Evolutionary conservation across 108 stramenopile species (phyloP).

Genomic region (Cyclotella choctawhatcheeana): DNA sequence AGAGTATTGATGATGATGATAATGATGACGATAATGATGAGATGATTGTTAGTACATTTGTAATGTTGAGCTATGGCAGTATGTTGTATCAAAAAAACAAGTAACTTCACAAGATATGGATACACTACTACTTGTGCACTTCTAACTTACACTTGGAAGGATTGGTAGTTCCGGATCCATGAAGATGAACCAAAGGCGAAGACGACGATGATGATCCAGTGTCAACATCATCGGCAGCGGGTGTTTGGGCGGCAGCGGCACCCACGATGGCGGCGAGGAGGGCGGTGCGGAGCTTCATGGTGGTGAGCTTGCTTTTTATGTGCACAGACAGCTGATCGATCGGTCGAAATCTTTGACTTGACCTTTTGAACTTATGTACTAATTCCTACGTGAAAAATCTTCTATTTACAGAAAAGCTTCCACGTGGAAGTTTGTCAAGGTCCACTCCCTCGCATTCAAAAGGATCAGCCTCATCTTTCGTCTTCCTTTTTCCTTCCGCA

Average conservation of each 20-base stretch:
- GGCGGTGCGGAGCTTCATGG: slow-evolving; percentile 14
- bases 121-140: no score
- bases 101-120: no score
- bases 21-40: no score
- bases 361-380: not conserved
- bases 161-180: slow-evolving; percentile 90
- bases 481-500: no score
- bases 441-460: no score
- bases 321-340: no score
- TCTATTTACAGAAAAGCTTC: not conserved
- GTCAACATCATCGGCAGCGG: not conserved
- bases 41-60: no score
- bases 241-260: slow-evolving; percentile 3
- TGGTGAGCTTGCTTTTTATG: not conserved
- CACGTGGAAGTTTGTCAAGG: not conserved
- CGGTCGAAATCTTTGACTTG: no score
- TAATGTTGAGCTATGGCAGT: not conserved
- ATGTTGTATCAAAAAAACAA: no score
- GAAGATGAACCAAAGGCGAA: slow-evolving; percentile 29
- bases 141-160: slow-evolving; percentile 67
- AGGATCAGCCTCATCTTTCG: no score
- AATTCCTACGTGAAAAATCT: not conserved
- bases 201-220: not conserved
- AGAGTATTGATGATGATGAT: no score
- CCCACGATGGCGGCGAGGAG: slow-evolving; percentile 17